Base-by-base conservation (phyloP, 225 moss, liverwort and hornwort genomes). In the Lunularia cruciata region DNA sequence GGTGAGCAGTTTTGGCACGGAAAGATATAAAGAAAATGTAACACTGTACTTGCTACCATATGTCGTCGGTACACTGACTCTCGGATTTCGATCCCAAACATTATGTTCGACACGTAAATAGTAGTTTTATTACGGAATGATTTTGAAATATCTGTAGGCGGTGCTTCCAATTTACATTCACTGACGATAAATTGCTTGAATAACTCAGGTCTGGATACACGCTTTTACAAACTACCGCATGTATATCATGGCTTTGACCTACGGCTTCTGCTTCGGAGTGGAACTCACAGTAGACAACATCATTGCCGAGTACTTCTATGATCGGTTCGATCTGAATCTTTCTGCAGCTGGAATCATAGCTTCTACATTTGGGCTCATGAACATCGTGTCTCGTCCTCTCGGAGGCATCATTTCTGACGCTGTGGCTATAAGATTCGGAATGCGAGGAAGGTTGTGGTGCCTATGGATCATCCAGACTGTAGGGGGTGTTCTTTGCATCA, bases 261-360 rank as follows among this genome's bases (percentile, higher is more conserved):
- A 90, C 70, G 90, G 86, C 1, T 90, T 82, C 58, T 78, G 80
- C 70, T 90, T 90, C 18, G 90, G 90, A 15, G 90, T 90, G 10
- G 87, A 90, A 75, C 80, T 90, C 4, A 90, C 90, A 0, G 82
- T 90, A 4, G 86, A 90, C 75, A 90, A 90, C 75, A 83, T 85
- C 52, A 72, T 90, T 33, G 88, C 90, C 0, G 57, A 88, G 76
- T 90, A 90, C 65, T 90, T 88, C 79, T 90, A 86, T 69, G 90
- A 90, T 35, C 76, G 87, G 0, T 90, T 87, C 5, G 47, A 83
- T 23, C 15, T 90, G 0, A 90, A 84, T 19, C 78, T 90, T 13
- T 68, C 75, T 6, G 82, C 76, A 0, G 87, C 90, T 0, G 90
- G 87, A 0, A 40, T 78, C 25, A 71, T 90, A 14, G 90, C 90